A percentile compares a stretch with the other conserved stretches of the same genome.
Conservation (phyloP, 371 early-diverging fungal genomes). For the Entomophthora muscae region DNA sequence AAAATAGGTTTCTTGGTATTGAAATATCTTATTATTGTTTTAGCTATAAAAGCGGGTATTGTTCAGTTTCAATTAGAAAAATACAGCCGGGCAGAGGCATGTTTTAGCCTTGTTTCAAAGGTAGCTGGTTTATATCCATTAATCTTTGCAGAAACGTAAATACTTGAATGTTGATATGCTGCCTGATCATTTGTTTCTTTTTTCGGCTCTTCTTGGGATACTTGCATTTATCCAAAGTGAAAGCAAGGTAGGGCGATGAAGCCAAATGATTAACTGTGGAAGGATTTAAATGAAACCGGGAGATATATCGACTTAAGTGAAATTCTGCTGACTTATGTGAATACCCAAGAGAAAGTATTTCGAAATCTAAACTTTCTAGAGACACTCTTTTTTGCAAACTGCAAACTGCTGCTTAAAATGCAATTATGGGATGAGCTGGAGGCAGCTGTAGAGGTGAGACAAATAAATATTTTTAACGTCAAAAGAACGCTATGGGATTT, state of each 20-base stretch:
- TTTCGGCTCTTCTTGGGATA: neutral
- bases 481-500: neutral
- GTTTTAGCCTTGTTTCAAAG: neutral
- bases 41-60: neutral
- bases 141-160: neutral
- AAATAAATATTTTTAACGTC: neutral
- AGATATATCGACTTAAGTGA: neutral
- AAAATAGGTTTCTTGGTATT: neutral
- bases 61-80: neutral
- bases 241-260: neutral
- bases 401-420: neutral
- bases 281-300: neutral
- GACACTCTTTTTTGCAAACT: neutral
- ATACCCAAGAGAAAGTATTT: neutral
- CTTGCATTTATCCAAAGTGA: neutral
- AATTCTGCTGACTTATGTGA: neutral
- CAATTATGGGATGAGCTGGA: neutral
- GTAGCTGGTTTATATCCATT: neutral
- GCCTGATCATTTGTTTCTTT: neutral
- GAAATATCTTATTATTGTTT: neutral
- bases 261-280: neutral
- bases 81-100: neutral
- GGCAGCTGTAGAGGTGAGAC: neutral
- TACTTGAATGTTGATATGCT: neutral
- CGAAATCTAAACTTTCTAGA: neutral